phyloP scores from a whole-genome alignment of 805 yeast genomes.

The Lipomyces yamadae region DNA sequence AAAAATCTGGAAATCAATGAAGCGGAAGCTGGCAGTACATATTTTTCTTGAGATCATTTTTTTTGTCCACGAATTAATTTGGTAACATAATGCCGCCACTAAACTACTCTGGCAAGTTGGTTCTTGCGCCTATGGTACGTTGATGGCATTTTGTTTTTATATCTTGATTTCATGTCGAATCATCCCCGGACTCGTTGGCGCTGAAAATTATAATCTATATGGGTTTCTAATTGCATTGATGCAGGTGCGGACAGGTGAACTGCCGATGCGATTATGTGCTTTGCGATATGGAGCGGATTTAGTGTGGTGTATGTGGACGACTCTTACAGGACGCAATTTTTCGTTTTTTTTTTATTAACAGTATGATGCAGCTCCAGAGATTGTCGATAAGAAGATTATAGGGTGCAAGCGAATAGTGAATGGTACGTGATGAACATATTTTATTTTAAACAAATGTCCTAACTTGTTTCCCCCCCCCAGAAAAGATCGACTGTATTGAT shows the following conservation, averaged over 20 bases:
- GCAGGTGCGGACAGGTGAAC: slow-evolving; percentile 84
- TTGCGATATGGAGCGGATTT: slow-evolving; percentile 87
- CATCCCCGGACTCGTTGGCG: no score
- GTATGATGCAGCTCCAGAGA: slow-evolving; percentile 66
- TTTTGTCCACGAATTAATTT: background rate
- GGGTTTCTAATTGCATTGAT: background rate
- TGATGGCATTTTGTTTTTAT: no score
- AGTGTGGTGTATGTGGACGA: slow-evolving; percentile 69
- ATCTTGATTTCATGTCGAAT: no score
- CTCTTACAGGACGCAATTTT: background rate
- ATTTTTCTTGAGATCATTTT: background rate
- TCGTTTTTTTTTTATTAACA: slow-evolving; percentile 25
- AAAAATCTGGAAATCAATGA: no score
- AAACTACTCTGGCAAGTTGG: slow-evolving; percentile 75
- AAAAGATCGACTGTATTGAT: slow-evolving; percentile 37
- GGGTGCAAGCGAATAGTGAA: slow-evolving; percentile 71
- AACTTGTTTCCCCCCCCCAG: background rate
- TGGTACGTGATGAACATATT: slow-evolving; percentile 45
- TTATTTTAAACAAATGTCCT: background rate
- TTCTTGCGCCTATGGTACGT: slow-evolving; percentile 86
- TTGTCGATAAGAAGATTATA: slow-evolving; percentile 81
- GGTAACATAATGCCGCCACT: slow-evolving; percentile 50
- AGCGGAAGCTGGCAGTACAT: background rate
- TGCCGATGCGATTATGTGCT: slow-evolving; percentile 84
- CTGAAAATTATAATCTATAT: no score